phyloP scores from a whole-genome alignment of 805 yeast genomes.

The Pichia rugopelliculosa region DNA sequence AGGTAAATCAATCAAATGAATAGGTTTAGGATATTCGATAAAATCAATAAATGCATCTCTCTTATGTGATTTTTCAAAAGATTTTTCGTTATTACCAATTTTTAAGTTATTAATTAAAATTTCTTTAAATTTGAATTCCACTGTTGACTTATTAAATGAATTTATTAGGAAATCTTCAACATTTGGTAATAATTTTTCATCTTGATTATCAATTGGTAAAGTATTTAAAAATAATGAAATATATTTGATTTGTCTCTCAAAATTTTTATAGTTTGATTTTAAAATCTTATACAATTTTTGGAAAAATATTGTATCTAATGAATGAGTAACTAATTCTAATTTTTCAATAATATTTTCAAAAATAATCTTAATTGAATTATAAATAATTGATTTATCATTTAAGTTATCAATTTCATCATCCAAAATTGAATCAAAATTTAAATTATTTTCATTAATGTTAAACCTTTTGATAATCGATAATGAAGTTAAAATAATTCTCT shows the following conservation, averaged over 20 bases:
- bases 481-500: conserved; percentile 16
- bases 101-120: background rate
- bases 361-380: background rate
- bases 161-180: conserved; percentile 19
- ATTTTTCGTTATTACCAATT: background rate
- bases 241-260: conserved; percentile 26
- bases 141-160: conserved; percentile 10
- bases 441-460: conserved; percentile 11
- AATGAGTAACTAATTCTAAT: no score
- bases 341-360: background rate
- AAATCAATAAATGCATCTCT: conserved; percentile 2
- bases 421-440: conserved; percentile 18
- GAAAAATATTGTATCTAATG: conserved; percentile 12
- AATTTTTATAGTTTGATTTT: conserved; percentile 26
- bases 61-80: background rate
- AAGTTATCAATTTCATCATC: conserved; percentile 5
- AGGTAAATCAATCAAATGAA: conserved; percentile 49
- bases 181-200: conserved; percentile 7
- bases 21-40: conserved; percentile 47
- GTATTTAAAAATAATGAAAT: conserved; percentile 24
- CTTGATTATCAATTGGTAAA: conserved; percentile 17
- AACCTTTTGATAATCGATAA: conserved; percentile 20
- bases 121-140: conserved; percentile 14
- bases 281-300: conserved; percentile 34
- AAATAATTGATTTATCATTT: background rate